A percentile compares a stretch with the other conserved stretches of the same genome.
These are phyloP conservation scores for Clarireedia hainanense DNA, from an alignment of 2,329 filamentous ascomycete genomes.

Conservation along the genomic window DNA sequence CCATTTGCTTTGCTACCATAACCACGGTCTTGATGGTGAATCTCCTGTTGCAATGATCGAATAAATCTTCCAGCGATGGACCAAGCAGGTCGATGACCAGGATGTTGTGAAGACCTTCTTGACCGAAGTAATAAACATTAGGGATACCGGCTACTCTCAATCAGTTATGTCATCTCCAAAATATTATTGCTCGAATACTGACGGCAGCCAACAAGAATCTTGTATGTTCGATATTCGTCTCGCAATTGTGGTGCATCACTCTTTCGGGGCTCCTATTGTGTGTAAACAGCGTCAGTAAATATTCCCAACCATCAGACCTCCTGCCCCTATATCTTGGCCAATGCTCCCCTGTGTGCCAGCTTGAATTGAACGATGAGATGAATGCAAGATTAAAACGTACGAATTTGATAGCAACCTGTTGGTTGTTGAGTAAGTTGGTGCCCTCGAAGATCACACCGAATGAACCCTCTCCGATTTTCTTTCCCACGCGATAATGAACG, in stretches of 20 bases:
- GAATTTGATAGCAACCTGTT: constrained; percentile 99
- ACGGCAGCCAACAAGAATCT: constrained; percentile 99
- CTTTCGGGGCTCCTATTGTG: constrained; percentile 80
- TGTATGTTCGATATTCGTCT: constrained; percentile 98
- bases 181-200: constrained; percentile 41
- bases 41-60: constrained; percentile 91
- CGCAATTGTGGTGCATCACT: constrained; percentile 95
- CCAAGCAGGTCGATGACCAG: constrained; percentile 95
- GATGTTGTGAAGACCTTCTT: constrained; percentile 97
- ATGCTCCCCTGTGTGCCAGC: neutral
- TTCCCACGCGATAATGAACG: constrained; percentile 96
- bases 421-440: constrained; percentile 96
- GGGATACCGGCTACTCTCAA: constrained; percentile 74
- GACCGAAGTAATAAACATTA: constrained; percentile 99
- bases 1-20: constrained; percentile 99
- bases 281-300: neutral
- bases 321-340: constrained; percentile 2
- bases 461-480: constrained; percentile 98
- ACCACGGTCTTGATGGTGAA: constrained; percentile 98
- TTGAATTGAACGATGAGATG: neutral
- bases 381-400: constrained; percentile 46
- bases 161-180: constrained; percentile 29
- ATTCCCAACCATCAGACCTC: neutral
- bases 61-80: constrained; percentile 90
- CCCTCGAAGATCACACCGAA: constrained; percentile 99